phyloP scores from a whole-genome alignment of 2,329 filamentous ascomycete species.

The Cordyceps sp. region DNA sequence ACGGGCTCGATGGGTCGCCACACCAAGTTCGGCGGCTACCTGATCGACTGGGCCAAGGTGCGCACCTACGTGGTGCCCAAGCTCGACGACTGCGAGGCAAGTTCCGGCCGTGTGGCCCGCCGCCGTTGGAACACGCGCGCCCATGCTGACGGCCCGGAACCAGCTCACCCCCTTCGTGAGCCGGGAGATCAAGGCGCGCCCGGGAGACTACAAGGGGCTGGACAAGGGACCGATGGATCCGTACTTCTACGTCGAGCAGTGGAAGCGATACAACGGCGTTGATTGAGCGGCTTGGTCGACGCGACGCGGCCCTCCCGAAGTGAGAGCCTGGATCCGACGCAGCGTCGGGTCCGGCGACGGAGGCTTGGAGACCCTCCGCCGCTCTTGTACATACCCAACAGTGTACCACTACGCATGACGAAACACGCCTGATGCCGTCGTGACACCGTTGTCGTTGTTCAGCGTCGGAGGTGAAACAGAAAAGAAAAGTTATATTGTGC shows the following conservation, averaged over 20 bases:
- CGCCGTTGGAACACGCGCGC: too few relatives aligned
- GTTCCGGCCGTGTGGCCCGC: constrained; percentile 8
- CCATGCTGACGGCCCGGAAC: background rate
- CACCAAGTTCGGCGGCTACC: constrained; percentile 69
- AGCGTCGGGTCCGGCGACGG: too few relatives aligned
- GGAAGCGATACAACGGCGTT: constrained; percentile 51
- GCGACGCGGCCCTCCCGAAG: too few relatives aligned
- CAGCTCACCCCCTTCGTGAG: constrained; percentile 72
- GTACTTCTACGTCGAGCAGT: constrained; percentile 43
- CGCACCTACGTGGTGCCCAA: constrained; percentile 76
- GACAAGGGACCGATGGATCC: constrained; percentile 41
- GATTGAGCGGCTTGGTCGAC: constrained; percentile 27
- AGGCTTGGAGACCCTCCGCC: too few relatives aligned
- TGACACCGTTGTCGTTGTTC: too few relatives aligned
- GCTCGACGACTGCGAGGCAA: constrained; percentile 56
- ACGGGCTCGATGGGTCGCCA: constrained; percentile 76
- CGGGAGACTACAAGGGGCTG: constrained; percentile 36
- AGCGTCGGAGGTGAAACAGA: too few relatives aligned
- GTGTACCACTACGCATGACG: constrained; percentile 15
- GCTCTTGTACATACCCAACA: too few relatives aligned
- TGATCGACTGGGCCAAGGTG: constrained; percentile 74
- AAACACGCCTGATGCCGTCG: too few relatives aligned
- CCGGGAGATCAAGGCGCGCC: constrained; percentile 32
- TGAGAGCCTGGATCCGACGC: too few relatives aligned
- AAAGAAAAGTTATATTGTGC: too few relatives aligned